Percentiles rank a stretch among this genome's conserved stretches.
phyloP scores from a whole-genome alignment of 805 yeast species.

The Candida adriatica region DNA sequence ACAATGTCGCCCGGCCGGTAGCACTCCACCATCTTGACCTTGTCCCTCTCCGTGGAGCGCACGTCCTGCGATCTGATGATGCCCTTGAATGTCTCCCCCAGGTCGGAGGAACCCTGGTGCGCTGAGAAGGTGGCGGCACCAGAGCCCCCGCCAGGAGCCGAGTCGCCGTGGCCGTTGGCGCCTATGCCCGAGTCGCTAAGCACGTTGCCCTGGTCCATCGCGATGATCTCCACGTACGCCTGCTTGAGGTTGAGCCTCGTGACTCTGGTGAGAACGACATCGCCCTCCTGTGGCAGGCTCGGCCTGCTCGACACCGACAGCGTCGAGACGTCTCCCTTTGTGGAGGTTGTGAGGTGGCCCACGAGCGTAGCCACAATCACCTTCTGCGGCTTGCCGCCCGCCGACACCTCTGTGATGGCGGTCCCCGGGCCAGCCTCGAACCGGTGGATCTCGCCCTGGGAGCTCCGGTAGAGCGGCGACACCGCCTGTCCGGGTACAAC shows the following conservation, averaged over 20 bases:
- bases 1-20: slow-evolving; percentile 92
- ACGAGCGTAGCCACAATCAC: slow-evolving; percentile 51
- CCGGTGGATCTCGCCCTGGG: slow-evolving; percentile 30
- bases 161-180: slow-evolving; percentile 37
- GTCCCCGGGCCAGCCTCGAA: slow-evolving; percentile 65
- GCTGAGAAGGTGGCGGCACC: slow-evolving; percentile 38
- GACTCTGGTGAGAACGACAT: slow-evolving; percentile 71
- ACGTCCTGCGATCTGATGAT: slow-evolving; percentile 82
- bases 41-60: slow-evolving; percentile 85
- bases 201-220: slow-evolving; percentile 55
- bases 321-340: too few species aligned
- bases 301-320: slow-evolving; percentile 19
- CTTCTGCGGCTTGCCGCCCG: slow-evolving; percentile 32
- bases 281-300: slow-evolving; percentile 74
- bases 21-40: slow-evolving; percentile 68
- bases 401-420: slow-evolving; percentile 37
- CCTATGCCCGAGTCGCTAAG: slow-evolving; percentile 63
- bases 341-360: too few species aligned
- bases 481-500: slow-evolving; percentile 82
- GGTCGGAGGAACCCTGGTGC: slow-evolving; percentile 50
- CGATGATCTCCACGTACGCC: slow-evolving; percentile 71
- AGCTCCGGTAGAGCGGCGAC: slow-evolving; percentile 44
- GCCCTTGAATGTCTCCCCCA: slow-evolving; percentile 87
- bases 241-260: slow-evolving; percentile 60
- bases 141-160: slow-evolving; percentile 48